Conservation (phyloP, 2,329 filamentous ascomycete species). For the Rhynchosporium agropyri region DNA sequence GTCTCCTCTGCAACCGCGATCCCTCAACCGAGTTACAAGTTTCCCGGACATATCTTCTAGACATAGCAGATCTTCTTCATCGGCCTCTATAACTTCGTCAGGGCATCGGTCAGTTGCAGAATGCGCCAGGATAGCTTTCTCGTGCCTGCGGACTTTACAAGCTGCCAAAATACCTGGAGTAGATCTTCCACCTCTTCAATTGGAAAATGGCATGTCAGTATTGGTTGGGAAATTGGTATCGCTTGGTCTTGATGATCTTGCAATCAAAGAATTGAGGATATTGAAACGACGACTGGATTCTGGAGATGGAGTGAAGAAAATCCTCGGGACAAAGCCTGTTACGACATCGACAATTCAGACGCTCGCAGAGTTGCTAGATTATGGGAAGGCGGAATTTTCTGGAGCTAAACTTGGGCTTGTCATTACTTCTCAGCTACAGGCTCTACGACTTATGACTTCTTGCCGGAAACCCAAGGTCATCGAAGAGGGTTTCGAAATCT, state of each 20-base stretch:
- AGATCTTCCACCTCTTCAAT: constrained; percentile 63
- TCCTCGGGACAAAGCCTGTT: constrained; percentile 37
- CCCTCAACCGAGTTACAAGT: constrained; percentile 62
- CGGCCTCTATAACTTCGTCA: constrained; percentile 38
- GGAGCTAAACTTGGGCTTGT: constrained; percentile 55
- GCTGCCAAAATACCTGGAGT: constrained; percentile 52
- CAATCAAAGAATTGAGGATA: constrained; percentile 67
- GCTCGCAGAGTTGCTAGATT: constrained; percentile 64
- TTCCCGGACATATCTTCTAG: constrained; percentile 56
- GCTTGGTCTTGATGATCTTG: constrained; percentile 67
- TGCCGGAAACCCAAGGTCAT: constrained; percentile 61
- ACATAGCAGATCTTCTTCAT: constrained; percentile 45
- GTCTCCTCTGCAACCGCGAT: constrained; percentile 62
- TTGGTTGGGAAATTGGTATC: constrained; percentile 67
- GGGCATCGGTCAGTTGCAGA: constrained; percentile 50
- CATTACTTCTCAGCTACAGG: constrained; percentile 66
- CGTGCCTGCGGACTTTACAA: constrained; percentile 62
- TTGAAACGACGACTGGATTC: constrained; percentile 65
- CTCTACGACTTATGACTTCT: constrained; percentile 63
- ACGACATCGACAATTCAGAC: constrained; percentile 47
- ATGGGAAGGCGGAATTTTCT: constrained; percentile 50
- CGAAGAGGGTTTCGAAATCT: constrained; percentile 57
- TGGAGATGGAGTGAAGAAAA: constrained; percentile 41
- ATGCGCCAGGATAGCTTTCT: constrained; percentile 69
- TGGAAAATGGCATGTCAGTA: constrained; percentile 74